Evolutionary conservation across 805 yeast genomes (phyloP).

Genomic region (Wickerhamomyces canadensis): DNA sequence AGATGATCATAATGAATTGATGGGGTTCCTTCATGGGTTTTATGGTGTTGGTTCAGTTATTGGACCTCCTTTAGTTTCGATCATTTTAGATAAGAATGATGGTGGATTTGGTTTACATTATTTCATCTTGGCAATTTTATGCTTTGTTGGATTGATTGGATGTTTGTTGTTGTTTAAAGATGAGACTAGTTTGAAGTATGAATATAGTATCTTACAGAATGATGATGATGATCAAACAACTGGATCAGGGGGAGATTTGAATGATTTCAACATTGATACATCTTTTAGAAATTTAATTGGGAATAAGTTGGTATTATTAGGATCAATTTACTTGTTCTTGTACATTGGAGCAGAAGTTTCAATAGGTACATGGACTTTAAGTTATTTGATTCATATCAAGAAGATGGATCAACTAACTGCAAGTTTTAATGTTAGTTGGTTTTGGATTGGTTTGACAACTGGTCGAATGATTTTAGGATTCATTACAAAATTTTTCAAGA

Average conservation of each 20-base stretch:
- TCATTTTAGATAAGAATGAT: constrained; percentile 24
- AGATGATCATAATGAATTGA: constrained; percentile 47
- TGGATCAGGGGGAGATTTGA: too few relatives aligned
- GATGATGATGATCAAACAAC: not conserved
- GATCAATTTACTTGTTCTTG: constrained; percentile 49
- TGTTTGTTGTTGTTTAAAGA: constrained; percentile 41
- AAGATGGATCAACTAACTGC: constrained; percentile 39
- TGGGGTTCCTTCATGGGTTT: constrained; percentile 61
- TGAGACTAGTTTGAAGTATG: constrained; percentile 33
- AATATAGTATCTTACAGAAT: constrained; percentile 1
- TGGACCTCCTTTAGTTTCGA: constrained; percentile 60
- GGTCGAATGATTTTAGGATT: constrained; percentile 59
- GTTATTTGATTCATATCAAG: constrained; percentile 53
- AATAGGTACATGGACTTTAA: constrained; percentile 66
- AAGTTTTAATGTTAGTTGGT: constrained; percentile 64
- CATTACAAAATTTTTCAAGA: constrained; percentile 41
- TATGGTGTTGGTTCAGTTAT: constrained; percentile 72
- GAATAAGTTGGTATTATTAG: constrained; percentile 36
- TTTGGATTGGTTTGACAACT: constrained; percentile 64
- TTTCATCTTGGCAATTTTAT: constrained; percentile 35
- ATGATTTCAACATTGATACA: too few relatives aligned
- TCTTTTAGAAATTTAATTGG: constrained; percentile 15
- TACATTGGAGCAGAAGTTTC: constrained; percentile 70
- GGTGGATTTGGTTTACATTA: constrained; percentile 22
- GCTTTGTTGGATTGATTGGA: constrained; percentile 22